Evolutionary conservation across 129 eudicot genomes (phyloP), one percentile per base, ranked within the genome.

Genomic region (Cynara cardunculus): DNA sequence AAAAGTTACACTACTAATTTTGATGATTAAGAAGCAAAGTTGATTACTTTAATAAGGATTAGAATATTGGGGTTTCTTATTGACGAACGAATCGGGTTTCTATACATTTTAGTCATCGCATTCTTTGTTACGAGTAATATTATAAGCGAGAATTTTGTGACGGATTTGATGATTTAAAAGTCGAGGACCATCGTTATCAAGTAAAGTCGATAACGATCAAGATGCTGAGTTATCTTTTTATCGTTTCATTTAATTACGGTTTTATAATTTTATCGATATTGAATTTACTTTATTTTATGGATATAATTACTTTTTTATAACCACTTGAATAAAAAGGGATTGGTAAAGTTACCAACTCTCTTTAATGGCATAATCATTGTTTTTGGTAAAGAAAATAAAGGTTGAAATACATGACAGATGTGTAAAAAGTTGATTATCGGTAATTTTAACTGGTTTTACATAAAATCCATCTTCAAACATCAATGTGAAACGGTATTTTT

Each of bases 1-100:
- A 56, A 41, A n/a, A 16, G 65, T 56, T 18, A 53, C 1, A n/a
- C 9, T 53, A 56, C 65, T 78, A 41, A 71, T 25, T 46, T 21
- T 21, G 34, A 53, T 79, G 77, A 71, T 80, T 80, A 75, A 39
- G 72, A 68, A 82, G 41, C 81, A 69, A 82, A 82, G 75, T 69
- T 69, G 71, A 75, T 82, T 2, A 53, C 81, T 49, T 74, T 82
- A 10, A 75, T 11, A 28, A 67, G 46, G 35, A 56, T 4, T 56
- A 56, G n/a, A 19, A 56, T 18, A n/a, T 56, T 6, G 8, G 2
- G 21, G n/a, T 56, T 56, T 18, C 1, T 5, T 18, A 49, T 49
- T 49, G 62, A 8, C 1, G 7, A n/a, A 56, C n/a, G 2, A 1
- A 18, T 56, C 5, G 65, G 24, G 65, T 56, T 56, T 56, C 10